Conservation (phyloP, 2,329 filamentous ascomycete species). For the Fusarium sublunatum region DNA sequence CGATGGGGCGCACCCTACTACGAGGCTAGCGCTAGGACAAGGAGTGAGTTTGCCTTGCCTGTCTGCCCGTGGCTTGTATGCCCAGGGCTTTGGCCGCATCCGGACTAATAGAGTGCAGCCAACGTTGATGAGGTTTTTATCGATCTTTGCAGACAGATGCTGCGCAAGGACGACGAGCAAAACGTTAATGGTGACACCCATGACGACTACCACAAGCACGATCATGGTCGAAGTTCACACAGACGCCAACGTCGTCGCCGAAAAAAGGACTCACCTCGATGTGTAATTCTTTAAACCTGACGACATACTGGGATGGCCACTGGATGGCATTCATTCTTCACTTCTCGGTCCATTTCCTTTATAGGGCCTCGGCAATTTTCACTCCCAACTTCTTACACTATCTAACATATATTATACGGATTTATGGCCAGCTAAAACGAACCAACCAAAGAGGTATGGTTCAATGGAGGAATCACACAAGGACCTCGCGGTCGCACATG, state of each 20-base stretch:
- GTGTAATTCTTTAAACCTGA: slow-evolving; percentile 56
- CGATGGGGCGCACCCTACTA: slow-evolving; percentile 92
- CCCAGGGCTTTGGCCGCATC: slow-evolving; percentile 21
- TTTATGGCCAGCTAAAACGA: slow-evolving; percentile 23
- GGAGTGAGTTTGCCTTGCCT: slow-evolving; percentile 61
- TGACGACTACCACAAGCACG: slow-evolving; percentile 58
- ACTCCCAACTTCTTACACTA: slow-evolving; percentile 13
- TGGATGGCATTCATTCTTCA: slow-evolving; percentile 31
- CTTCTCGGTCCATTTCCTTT: slow-evolving; percentile 12
- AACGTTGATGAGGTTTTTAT: slow-evolving; percentile 93
- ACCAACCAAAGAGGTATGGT: slow-evolving; percentile 27
- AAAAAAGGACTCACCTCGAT: slow-evolving; percentile 54
- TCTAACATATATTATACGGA: slow-evolving; percentile 20
- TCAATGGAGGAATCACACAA: slow-evolving; percentile 18
- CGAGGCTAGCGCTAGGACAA: slow-evolving; percentile 84
- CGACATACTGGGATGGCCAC: slow-evolving; percentile 22
- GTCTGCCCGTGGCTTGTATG: slow-evolving; percentile 12
- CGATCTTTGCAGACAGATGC: slow-evolving; percentile 85
- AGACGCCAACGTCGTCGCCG: slow-evolving; percentile 48
- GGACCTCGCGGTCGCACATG: slow-evolving; percentile 39
- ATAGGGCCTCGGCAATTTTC: slow-evolving; percentile 13
- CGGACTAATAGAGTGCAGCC: slow-evolving; percentile 56
- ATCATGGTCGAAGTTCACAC: slow-evolving; percentile 45
- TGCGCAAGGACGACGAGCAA: slow-evolving; percentile 74
- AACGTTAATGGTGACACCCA: slow-evolving; percentile 49